A percentile compares a stretch with the other conserved stretches of the same genome.
Conservation (phyloP, 1,139 yeast species). For the Geotrichum aggregatum region DNA sequence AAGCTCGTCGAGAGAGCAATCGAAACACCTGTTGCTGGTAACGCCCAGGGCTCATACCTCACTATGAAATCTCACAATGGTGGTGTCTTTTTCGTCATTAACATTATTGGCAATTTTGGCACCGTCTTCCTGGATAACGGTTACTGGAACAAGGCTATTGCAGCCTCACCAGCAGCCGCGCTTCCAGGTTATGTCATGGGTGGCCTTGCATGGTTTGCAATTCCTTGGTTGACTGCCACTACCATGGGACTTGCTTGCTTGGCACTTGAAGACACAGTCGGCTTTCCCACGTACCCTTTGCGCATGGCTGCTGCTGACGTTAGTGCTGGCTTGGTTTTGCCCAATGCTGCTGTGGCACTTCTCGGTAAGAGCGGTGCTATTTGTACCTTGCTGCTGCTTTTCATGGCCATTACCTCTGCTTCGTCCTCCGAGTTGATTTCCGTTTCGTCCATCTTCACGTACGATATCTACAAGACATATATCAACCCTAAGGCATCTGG, state of each 20-base stretch:
- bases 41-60: constrained; percentile 67
- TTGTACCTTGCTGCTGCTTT: constrained; percentile 68
- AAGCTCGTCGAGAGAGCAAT: constrained; percentile 55
- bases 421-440: constrained; percentile 77
- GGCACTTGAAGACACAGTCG: constrained; percentile 60
- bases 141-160: constrained; percentile 81
- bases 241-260: constrained; percentile 81
- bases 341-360: constrained; percentile 80
- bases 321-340: constrained; percentile 74
- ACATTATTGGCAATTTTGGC: constrained; percentile 82
- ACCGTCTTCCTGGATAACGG: constrained; percentile 87
- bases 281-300: constrained; percentile 76
- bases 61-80: constrained; percentile 74
- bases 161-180: constrained; percentile 78
- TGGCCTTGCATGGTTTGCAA: constrained; percentile 89
- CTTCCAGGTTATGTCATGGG: constrained; percentile 88
- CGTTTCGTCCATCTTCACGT: constrained; percentile 77
- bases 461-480: constrained; percentile 77
- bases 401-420: constrained; percentile 68
- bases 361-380: constrained; percentile 86
- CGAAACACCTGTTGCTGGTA: constrained; percentile 62
- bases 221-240: constrained; percentile 76
- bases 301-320: constrained; percentile 62
- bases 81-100: constrained; percentile 78
- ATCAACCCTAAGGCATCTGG: constrained; percentile 75